Conservation (phyloP, 2,329 filamentous ascomycete species). For the Herpotrichia juniperi region DNA sequence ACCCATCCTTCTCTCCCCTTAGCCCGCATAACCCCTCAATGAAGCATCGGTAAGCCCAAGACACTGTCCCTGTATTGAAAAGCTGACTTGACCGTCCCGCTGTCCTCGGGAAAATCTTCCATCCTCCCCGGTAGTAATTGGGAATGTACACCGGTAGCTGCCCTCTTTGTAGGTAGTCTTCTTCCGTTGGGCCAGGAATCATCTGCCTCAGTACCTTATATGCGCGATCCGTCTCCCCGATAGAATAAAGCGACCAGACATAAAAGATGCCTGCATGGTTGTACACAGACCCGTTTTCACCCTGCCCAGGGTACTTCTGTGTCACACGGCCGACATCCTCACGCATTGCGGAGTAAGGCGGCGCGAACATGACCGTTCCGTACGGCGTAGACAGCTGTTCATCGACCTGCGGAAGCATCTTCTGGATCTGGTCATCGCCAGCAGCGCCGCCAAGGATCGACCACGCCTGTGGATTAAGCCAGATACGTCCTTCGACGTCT, state of each 20-base stretch:
- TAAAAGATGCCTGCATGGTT: constrained; percentile 65
- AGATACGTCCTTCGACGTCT: constrained; percentile 62
- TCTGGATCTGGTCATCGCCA: constrained; percentile 47
- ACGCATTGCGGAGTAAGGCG: constrained; percentile 61
- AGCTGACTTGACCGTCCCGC: constrained; percentile 63
- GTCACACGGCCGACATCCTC: constrained; percentile 65
- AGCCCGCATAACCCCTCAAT: constrained; percentile 63
- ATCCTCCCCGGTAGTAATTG: constrained; percentile 64
- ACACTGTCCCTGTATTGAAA: constrained; percentile 65
- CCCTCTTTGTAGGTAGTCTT: constrained; percentile 59
- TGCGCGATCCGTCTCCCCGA: constrained; percentile 58
- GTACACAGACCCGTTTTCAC: constrained; percentile 65
- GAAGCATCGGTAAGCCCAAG: constrained; percentile 63
- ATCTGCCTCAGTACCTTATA: constrained; percentile 59
- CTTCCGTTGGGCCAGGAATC: constrained; percentile 59
- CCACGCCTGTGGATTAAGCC: constrained; percentile 64
- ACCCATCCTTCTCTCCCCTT: constrained; percentile 55
- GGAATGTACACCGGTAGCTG: constrained; percentile 65
- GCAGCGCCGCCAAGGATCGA: constrained; percentile 62
- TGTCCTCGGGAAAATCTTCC: constrained; percentile 56
- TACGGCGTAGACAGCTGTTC: constrained; percentile 60
- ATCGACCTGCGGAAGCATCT: constrained; percentile 58
- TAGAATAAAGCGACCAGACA: constrained; percentile 59
- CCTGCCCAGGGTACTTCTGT: constrained; percentile 63
- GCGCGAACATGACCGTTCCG: constrained; percentile 62